phyloP scores from a whole-genome alignment of 192 early-diverging fungal species.

The Coemansia sp. region DNA sequence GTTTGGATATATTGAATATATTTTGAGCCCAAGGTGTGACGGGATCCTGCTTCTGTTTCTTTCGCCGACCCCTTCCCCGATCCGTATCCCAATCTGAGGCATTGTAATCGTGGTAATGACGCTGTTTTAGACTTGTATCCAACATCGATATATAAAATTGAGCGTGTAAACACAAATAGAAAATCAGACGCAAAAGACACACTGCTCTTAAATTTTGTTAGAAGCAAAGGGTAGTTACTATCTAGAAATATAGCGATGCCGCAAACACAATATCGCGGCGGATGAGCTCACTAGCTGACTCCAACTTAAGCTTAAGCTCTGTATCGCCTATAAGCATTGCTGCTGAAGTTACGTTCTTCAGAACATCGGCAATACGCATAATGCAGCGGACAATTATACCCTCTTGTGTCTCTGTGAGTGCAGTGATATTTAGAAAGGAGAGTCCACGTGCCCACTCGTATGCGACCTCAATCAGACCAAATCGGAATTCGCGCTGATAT shows the following conservation, averaged over 20 bases:
- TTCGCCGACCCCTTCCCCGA: too few relatives aligned
- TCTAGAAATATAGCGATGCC: constrained; percentile 72
- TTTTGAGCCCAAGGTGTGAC: too few relatives aligned
- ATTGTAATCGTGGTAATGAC: too few relatives aligned
- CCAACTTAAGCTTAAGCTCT: constrained; percentile 86
- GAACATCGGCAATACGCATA: constrained; percentile 88
- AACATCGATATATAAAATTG: too few relatives aligned
- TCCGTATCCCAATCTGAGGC: too few relatives aligned
- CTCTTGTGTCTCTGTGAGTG: constrained; percentile 92
- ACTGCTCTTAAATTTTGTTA: too few relatives aligned
- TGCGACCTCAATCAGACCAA: constrained; percentile 92
- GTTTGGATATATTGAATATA: too few relatives aligned
- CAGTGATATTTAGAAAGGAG: constrained; percentile 87
- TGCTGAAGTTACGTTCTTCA: constrained; percentile 80
- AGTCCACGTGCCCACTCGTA: constrained; percentile 97
- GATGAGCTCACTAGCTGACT: constrained; percentile 80
- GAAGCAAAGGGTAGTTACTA: neutral
- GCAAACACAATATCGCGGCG: constrained; percentile 97
- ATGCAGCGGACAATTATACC: constrained; percentile 94
- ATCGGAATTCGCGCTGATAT: constrained; percentile 62
- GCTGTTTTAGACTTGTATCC: too few relatives aligned
- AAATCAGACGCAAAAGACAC: too few relatives aligned
- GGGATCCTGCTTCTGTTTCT: too few relatives aligned
- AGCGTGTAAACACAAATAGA: too few relatives aligned
- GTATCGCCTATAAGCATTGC: constrained; percentile 89